These are phyloP conservation scores for Amanita subjunquillea DNA, from an alignment of 768 basidiomycete genomes.

Conservation along the genomic window DNA sequence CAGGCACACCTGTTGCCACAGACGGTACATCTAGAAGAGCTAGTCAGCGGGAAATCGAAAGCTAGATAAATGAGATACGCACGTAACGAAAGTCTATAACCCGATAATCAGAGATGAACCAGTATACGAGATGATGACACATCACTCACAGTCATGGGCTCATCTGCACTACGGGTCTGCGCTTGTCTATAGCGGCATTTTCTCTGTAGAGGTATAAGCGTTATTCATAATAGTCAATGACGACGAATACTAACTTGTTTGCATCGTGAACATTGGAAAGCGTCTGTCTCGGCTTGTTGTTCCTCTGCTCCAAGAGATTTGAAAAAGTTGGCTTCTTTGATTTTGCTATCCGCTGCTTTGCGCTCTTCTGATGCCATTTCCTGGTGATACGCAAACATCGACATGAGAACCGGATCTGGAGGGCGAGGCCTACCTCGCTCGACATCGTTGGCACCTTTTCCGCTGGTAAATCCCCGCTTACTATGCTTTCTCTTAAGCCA, in stretches of 20 bases:
- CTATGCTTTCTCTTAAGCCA: constrained; percentile 70
- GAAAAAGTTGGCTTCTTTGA: constrained; percentile 80
- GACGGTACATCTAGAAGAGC: constrained; percentile 42
- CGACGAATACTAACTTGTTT: constrained; percentile 49
- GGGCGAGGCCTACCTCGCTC: constrained; percentile 47
- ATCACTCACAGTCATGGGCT: constrained; percentile 86
- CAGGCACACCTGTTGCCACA: constrained; percentile 30
- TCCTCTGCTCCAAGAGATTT: constrained; percentile 86
- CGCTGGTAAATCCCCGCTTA: constrained; percentile 67
- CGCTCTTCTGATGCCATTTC: constrained; percentile 96
- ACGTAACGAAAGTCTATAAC: constrained; percentile 82
- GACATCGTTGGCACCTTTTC: constrained; percentile 71
- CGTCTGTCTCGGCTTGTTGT: constrained; percentile 90
- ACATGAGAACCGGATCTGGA: neutral
- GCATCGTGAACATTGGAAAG: constrained; percentile 95
- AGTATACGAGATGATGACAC: neutral
- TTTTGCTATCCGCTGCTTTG: constrained; percentile 72
- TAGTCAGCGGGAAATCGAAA: neutral
- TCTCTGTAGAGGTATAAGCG: constrained; percentile 29
- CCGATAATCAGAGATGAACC: constrained; percentile 1
- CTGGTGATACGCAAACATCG: constrained; percentile 23
- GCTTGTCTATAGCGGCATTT: constrained; percentile 92
- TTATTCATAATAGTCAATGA: neutral
- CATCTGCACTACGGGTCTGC: constrained; percentile 95
- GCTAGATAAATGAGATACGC: constrained; percentile 10